phyloP scores from a whole-genome alignment of 805 yeast genomes.

The Candida krabiensis region DNA sequence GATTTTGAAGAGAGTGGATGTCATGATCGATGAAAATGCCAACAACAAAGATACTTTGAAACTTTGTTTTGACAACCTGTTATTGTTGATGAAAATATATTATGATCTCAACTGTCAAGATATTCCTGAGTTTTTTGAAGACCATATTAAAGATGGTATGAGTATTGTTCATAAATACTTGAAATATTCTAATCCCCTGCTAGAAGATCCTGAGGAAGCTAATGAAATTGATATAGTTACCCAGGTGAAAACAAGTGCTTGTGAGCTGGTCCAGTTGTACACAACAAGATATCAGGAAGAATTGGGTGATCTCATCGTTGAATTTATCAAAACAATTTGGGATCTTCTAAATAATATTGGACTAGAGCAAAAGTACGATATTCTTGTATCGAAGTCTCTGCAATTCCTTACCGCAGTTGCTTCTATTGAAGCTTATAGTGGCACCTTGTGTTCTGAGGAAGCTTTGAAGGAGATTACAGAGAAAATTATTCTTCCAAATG shows the following conservation, averaged over 20 bases:
- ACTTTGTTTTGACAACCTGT: conserved; percentile 66
- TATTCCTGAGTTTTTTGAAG: conserved; percentile 97
- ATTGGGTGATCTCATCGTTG: conserved; percentile 72
- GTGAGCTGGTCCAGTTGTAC: conserved; percentile 83
- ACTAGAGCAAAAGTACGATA: conserved; percentile 74
- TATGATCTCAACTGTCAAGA: conserved; percentile 97
- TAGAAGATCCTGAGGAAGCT: conserved; percentile 62
- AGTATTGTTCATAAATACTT: conserved; percentile 78
- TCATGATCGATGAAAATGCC: conserved; percentile 48
- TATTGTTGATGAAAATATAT: conserved; percentile 75
- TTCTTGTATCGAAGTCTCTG: conserved; percentile 77
- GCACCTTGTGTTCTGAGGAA: conserved; percentile 59
- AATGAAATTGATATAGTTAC: conserved; percentile 69
- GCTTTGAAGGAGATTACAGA: conserved; percentile 75
- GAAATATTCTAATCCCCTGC: conserved; percentile 52
- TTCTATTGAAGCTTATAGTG: conserved; percentile 62
- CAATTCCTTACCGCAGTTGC: conserved; percentile 82
- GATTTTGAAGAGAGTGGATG: conserved; percentile 68
- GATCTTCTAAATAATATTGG: conserved; percentile 64
- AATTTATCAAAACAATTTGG: conserved; percentile 85
- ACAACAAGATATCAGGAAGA: conserved; percentile 91
- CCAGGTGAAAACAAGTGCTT: conserved; percentile 74
- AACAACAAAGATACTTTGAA: conserved; percentile 50
- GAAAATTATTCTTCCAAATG: conserved; percentile 85
- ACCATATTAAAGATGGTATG: conserved; percentile 77